Conservation (phyloP, 2,329 filamentous ascomycete species). For the Ophiostoma triangulosporum region DNA sequence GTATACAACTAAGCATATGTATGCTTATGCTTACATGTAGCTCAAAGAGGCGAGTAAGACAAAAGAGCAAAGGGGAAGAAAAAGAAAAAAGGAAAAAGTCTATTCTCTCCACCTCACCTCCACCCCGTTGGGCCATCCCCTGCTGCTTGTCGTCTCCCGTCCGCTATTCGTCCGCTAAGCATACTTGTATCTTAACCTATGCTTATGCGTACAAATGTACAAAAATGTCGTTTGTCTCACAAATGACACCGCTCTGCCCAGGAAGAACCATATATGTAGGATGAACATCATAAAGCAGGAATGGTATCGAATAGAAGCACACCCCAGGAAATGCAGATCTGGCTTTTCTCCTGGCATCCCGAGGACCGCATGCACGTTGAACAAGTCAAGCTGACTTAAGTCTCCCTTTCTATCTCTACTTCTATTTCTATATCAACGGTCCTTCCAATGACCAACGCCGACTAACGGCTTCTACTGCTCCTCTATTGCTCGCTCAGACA, state of each 20-base stretch:
- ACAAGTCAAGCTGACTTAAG: background rate
- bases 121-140: slow-evolving; percentile 1
- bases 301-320: too few species aligned
- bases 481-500: background rate
- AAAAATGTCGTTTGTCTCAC: too few species aligned
- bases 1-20: too few species aligned
- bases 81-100: background rate
- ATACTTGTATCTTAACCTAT: background rate
- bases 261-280: too few species aligned
- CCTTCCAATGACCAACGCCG: background rate
- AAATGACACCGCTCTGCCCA: too few species aligned
- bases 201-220: too few species aligned
- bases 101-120: slow-evolving; percentile 4
- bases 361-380: too few species aligned
- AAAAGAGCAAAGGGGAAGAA: background rate
- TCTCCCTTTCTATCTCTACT: background rate
- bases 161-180: background rate
- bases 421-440: background rate
- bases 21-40: background rate
- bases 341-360: too few species aligned
- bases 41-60: background rate
- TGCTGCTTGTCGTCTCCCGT: background rate
- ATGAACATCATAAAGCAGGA: too few species aligned
- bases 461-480: background rate
- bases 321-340: too few species aligned